Evolutionary conservation across 345 rosid species (phyloP), one percentile per base, ranked within the genome.

Genomic region (Salix dunnii): DNA sequence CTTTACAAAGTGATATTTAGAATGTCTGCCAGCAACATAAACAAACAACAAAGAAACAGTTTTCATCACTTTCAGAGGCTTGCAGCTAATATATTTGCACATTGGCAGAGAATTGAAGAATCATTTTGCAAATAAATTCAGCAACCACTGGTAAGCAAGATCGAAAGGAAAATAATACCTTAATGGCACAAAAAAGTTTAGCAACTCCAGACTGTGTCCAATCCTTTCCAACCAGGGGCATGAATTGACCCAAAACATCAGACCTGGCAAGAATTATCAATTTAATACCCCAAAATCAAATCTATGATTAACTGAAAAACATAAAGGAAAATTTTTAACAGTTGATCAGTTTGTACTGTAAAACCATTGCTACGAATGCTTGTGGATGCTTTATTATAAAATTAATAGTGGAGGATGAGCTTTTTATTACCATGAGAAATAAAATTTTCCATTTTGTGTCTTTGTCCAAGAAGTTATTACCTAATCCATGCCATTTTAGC

Each of bases 191-290:
- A 77, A 94, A 94, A 77, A 94, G 97, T 82, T 84, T 89, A 78
- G 98, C 94, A 61, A 94, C 98, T 69, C 98, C 98, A 75, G 96
- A 91, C 77, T 94, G 98, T 46, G 98, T 88, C 98, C 98, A 94
- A 80, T 94, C 98, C 80, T 88, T 92, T 77, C 98, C 98, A 78
- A 94, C 94, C 86, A 94, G 85, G 82, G 98, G 98, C 98, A 94
- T 94, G 80, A 94, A 89, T 82, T 94, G 98, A 78, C 98, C 98
- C 60, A 94, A 84, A 71, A 94, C 98, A 83, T 92, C 98, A 77
- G 98, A 94, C 88, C 98, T 94, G 87, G 75, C 86, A 84, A 66
- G 77, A 67, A 86, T 27, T 71, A 53, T 64, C 77, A 60, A 79
- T 48, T 49, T 77, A 73, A 69, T 71, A 66, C 70, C 62, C 5